Evolutionary conservation across 2,329 filamentous ascomycete species (phyloP).

Genomic region (Fonsecaea pugnacius): DNA sequence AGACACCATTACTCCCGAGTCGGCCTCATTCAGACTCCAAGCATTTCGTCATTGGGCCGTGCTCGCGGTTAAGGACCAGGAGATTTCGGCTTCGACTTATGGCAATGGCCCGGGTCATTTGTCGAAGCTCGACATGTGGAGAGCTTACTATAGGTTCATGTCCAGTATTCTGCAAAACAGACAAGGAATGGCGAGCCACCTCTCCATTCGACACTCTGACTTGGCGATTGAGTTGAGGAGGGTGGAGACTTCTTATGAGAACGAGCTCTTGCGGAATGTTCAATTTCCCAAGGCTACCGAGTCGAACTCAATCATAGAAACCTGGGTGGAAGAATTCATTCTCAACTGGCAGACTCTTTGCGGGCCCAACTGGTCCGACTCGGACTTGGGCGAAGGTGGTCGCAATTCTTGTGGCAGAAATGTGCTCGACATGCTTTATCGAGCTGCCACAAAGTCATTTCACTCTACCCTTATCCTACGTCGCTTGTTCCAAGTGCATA

Average conservation of each 20-base stretch:
- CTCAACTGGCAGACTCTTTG: constrained; percentile 84
- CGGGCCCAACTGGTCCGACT: constrained; percentile 77
- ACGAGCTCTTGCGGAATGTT: constrained; percentile 75
- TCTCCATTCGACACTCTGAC: constrained; percentile 56
- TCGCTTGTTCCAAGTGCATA: constrained; percentile 83
- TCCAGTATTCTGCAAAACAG: constrained; percentile 71
- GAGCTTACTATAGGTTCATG: constrained; percentile 78
- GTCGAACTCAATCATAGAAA: constrained; percentile 76
- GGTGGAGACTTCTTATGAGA: constrained; percentile 79
- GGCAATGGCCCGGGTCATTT: constrained; percentile 33
- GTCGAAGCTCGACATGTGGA: constrained; percentile 74
- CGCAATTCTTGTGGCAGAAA: constrained; percentile 74
- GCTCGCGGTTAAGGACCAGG: constrained; percentile 27
- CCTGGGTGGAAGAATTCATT: constrained; percentile 78
- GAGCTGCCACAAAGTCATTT: constrained; percentile 88
- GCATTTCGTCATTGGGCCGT: constrained; percentile 55
- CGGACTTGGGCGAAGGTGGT: constrained; percentile 80
- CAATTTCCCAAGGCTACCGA: constrained; percentile 84
- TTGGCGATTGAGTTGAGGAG: constrained; percentile 77
- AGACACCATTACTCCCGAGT: constrained; percentile 11
- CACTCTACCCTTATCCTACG: constrained; percentile 89
- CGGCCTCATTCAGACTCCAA: constrained; percentile 47
- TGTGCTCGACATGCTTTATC: constrained; percentile 84
- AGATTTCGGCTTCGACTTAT: constrained; percentile 28
- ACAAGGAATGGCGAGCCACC: constrained; percentile 23